Percentiles rank a stretch among this genome's conserved stretches.
Conservation (phyloP, 2,329 filamentous ascomycete genomes). For the Teratosphaeria viscida region DNA sequence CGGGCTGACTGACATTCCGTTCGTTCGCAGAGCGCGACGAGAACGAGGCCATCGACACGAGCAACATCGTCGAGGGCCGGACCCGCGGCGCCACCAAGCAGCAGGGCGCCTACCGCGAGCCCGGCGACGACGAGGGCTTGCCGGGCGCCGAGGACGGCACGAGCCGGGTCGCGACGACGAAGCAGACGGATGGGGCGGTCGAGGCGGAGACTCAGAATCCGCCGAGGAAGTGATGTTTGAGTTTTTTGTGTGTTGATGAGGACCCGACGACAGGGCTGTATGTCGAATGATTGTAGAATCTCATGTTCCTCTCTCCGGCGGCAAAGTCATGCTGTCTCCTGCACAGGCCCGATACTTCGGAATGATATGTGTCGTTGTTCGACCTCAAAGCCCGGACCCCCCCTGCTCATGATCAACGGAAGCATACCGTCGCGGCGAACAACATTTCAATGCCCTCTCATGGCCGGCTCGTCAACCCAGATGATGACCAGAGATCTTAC, state of each 20-base stretch:
- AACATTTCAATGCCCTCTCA: too few relatives aligned
- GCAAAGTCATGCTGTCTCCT: too few relatives aligned
- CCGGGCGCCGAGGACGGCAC: slow-evolving; percentile 16
- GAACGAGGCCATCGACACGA: slow-evolving; percentile 37
- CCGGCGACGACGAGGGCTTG: slow-evolving; percentile 40
- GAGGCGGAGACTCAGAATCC: neutral
- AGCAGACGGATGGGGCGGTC: neutral
- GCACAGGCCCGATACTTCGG: too few relatives aligned
- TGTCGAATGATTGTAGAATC: neutral
- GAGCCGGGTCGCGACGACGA: neutral
- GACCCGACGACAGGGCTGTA: neutral
- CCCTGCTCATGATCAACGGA: too few relatives aligned
- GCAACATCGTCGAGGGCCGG: slow-evolving; percentile 37
- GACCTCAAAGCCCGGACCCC: too few relatives aligned
- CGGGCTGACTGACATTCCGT: too few relatives aligned
- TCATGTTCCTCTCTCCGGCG: too few relatives aligned
- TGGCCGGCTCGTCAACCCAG: too few relatives aligned
- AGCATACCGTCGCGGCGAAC: too few relatives aligned
- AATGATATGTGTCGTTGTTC: too few relatives aligned
- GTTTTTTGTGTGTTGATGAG: neutral
- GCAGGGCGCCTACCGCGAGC: slow-evolving; percentile 38
- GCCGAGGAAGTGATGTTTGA: neutral
- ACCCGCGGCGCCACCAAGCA: slow-evolving; percentile 39
- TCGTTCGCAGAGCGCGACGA: slow-evolving; percentile 34
- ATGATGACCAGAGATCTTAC: too few relatives aligned